Evolutionary conservation across 768 basidiomycete genomes (phyloP).

Genomic region (Mrakia hoshinonis): DNA sequence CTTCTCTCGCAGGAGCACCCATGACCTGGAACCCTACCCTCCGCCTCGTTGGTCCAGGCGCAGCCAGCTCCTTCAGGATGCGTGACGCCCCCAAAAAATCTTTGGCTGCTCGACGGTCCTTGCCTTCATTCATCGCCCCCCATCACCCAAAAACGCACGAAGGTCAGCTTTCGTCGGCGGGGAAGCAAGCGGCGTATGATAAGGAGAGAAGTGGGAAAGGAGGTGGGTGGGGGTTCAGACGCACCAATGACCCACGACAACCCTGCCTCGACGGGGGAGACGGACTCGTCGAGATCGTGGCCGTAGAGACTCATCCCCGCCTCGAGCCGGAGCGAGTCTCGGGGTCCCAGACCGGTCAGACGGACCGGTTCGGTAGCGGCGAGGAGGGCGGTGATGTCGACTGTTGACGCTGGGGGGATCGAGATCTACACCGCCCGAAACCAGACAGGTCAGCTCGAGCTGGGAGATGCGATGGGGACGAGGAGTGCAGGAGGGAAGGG

Average conservation of each 20-base stretch:
- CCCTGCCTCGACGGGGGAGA: constrained; percentile 81
- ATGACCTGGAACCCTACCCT: constrained; percentile 44
- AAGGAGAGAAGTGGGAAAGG: background rate
- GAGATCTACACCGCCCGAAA: constrained; percentile 94
- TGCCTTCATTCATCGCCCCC: constrained; percentile 62
- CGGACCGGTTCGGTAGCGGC: constrained; percentile 54
- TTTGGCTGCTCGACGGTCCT: constrained; percentile 58
- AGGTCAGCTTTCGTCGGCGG: background rate
- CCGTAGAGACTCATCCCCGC: constrained; percentile 97
- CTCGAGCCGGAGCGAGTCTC: constrained; percentile 88
- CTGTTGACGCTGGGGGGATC: constrained; percentile 67
- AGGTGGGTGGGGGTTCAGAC: constrained; percentile 31
- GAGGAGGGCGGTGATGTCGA: constrained; percentile 58
- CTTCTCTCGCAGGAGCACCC: constrained; percentile 48
- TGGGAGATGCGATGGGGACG: background rate
- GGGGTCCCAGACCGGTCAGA: constrained; percentile 79
- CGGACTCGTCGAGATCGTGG: constrained; percentile 79
- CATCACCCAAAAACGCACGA: background rate
- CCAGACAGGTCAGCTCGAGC: constrained; percentile 51
- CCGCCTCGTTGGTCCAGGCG: constrained; percentile 68
- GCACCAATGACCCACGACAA: constrained; percentile 85
- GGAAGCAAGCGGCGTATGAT: background rate
- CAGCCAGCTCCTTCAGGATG: constrained; percentile 62
- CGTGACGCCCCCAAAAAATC: constrained; percentile 70
- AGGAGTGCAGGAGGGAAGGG: background rate